These are phyloP conservation scores for Aspergillus chevalieri DNA, from an alignment of 2,329 filamentous ascomycete species.

Conservation along the genomic window DNA sequence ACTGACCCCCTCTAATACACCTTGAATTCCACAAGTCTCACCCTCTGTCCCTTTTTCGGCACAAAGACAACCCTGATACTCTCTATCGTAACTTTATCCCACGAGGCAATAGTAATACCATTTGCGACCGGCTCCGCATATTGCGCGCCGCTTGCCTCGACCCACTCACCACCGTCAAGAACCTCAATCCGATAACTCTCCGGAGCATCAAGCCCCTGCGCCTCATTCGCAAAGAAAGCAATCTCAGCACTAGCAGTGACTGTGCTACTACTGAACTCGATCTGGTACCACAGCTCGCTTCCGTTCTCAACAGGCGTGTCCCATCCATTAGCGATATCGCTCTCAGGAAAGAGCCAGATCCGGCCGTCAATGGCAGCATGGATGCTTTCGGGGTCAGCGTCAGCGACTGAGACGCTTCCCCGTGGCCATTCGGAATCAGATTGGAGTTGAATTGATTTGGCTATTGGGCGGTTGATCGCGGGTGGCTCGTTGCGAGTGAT, in stretches of 20 bases:
- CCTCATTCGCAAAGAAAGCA: slow-evolving; percentile 11
- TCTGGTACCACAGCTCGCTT: slow-evolving; percentile 13
- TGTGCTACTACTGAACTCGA: slow-evolving; percentile 7
- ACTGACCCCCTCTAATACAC: slow-evolving; percentile 2
- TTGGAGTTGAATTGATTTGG: slow-evolving; percentile 11
- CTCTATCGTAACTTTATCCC: slow-evolving; percentile 6
- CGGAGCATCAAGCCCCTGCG: slow-evolving; percentile 10
- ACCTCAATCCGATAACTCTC: slow-evolving; percentile 8
- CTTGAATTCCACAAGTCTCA: slow-evolving; percentile 15
- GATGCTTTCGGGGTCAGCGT: slow-evolving; percentile 4
- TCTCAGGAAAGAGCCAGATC: slow-evolving; percentile 14
- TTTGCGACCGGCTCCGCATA: slow-evolving; percentile 8
- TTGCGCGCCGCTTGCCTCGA: slow-evolving; percentile 5
- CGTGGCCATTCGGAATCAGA: slow-evolving; percentile 5
- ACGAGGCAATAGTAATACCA: slow-evolving; percentile 11
- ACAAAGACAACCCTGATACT: slow-evolving; percentile 10
- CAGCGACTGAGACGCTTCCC: slow-evolving; percentile 11
- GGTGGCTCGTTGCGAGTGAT: slow-evolving; percentile 4
- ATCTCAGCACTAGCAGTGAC: slow-evolving; percentile 9
- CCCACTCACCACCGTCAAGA: slow-evolving; percentile 7
- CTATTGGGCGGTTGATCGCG: slow-evolving; percentile 7
- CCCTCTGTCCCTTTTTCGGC: slow-evolving; percentile 6
- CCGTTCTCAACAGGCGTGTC: slow-evolving; percentile 13
- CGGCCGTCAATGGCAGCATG: slow-evolving; percentile 15
- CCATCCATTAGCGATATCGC: slow-evolving; percentile 14